These are phyloP conservation scores for Coccomyxa sp. DNA, from an alignment of 139 green algal genomes.

Conservation along the genomic window DNA sequence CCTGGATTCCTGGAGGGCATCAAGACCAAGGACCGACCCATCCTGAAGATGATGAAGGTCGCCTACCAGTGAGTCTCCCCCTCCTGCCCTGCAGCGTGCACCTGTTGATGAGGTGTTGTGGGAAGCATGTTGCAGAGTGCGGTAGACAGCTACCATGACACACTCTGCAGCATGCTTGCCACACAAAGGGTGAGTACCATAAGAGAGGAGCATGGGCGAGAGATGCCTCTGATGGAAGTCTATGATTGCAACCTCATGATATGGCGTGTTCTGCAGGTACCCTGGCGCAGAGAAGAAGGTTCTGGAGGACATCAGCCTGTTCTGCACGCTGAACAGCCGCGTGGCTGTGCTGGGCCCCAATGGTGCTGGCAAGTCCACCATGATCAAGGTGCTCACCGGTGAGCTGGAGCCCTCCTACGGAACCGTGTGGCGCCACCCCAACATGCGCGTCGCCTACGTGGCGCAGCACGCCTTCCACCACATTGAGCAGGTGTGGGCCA, in stretches of 20 bases:
- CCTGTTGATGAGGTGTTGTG: too few relatives aligned
- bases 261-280: constrained; percentile 64
- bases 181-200: too few relatives aligned
- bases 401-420: constrained; percentile 73
- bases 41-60: constrained; percentile 85
- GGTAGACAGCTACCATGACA: too few relatives aligned
- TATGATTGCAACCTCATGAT: too few relatives aligned
- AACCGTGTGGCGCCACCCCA: constrained; percentile 86
- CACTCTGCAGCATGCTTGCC: too few relatives aligned
- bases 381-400: constrained; percentile 79
- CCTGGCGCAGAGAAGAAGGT: constrained; percentile 59
- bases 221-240: too few relatives aligned
- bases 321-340: constrained; percentile 70
- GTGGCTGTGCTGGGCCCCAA: constrained; percentile 82
- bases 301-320: constrained; percentile 66
- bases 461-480: constrained; percentile 97
- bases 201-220: too few relatives aligned
- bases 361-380: constrained; percentile 89
- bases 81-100: neutral
- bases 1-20: constrained; percentile 91
- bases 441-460: constrained; percentile 92
- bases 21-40: constrained; percentile 92
- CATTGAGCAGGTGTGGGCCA: constrained; percentile 68
- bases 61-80: constrained; percentile 48
- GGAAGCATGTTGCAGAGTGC: too few relatives aligned